Conservation (phyloP, 169 alveolate genomes). For the Plasmodium cynomolgi region DNA sequence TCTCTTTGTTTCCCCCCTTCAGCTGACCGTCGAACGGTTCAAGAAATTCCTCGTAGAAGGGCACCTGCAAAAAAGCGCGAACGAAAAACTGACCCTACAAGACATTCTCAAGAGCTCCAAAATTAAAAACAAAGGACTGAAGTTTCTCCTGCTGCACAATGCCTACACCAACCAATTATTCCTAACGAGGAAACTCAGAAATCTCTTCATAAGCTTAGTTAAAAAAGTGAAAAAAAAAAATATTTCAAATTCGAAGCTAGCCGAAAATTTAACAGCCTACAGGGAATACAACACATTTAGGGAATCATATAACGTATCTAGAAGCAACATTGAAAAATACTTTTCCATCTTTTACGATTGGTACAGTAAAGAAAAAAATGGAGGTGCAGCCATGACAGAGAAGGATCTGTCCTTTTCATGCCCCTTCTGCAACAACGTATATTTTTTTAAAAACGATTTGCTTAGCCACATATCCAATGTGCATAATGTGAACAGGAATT, state of each 20-base stretch:
- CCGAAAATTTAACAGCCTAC: slow-evolving; percentile 15
- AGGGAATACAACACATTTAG: slow-evolving; percentile 47
- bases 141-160: slow-evolving; percentile 32
- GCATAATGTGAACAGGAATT: slow-evolving; percentile 44
- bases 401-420: slow-evolving; percentile 32
- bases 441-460: slow-evolving; percentile 63
- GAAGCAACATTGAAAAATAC: slow-evolving; percentile 52
- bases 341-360: slow-evolving; percentile 44
- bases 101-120: slow-evolving; percentile 15
- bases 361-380: slow-evolving; percentile 16
- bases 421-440: slow-evolving; percentile 53
- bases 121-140: slow-evolving; percentile 39
- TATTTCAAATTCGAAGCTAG: slow-evolving; percentile 10
- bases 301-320: slow-evolving; percentile 52
- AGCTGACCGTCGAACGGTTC: slow-evolving; percentile 42
- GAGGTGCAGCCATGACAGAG: neutral
- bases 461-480: slow-evolving; percentile 61
- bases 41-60: slow-evolving; percentile 23
- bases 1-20: neutral
- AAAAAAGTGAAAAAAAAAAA: slow-evolving; percentile 40
- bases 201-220: slow-evolving; percentile 25
- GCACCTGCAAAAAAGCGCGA: neutral
- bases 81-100: slow-evolving; percentile 12
- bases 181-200: slow-evolving; percentile 45
- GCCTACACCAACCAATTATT: slow-evolving; percentile 61